phyloP scores from a whole-genome alignment of 352 stramenopile species.

The Saprolegnia parasitica region DNA sequence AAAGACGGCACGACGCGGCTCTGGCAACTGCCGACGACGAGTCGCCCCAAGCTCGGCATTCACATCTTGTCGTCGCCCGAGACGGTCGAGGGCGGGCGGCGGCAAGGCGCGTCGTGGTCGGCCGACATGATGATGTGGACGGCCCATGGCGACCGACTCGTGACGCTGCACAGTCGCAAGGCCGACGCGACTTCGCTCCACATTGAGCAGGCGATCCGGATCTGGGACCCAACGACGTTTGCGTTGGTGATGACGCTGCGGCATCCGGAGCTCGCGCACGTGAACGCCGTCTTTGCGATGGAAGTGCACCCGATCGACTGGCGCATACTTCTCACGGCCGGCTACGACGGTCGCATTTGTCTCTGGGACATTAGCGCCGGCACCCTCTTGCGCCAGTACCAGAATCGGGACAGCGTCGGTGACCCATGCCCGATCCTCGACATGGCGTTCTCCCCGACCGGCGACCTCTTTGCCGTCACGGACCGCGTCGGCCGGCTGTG shows the following conservation, averaged over 20 bases:
- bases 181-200: slow-evolving; percentile 44
- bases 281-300: slow-evolving; percentile 77
- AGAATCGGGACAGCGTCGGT: slow-evolving; percentile 49
- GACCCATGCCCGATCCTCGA: slow-evolving; percentile 71
- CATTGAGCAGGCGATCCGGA: slow-evolving; percentile 59
- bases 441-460: slow-evolving; percentile 60
- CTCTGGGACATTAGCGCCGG: slow-evolving; percentile 80
- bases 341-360: slow-evolving; percentile 77
- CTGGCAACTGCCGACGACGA: slow-evolving; percentile 48
- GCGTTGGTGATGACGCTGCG: slow-evolving; percentile 56
- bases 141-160: slow-evolving; percentile 49
- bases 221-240: slow-evolving; percentile 55
- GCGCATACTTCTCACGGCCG: slow-evolving; percentile 70
- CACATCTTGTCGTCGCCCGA: not conserved
- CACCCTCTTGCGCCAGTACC: slow-evolving; percentile 55
- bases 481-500: slow-evolving; percentile 75
- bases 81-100: not conserved
- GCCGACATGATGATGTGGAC: slow-evolving; percentile 61
- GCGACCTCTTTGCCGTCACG: slow-evolving; percentile 69
- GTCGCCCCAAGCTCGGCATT: not conserved
- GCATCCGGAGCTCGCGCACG: slow-evolving; percentile 58
- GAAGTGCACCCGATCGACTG: slow-evolving; percentile 68
- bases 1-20: slow-evolving; percentile 86
- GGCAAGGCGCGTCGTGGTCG: not conserved
- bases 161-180: slow-evolving; percentile 70